Conservation (phyloP, 257 asterid species). For the Plantago major region DNA sequence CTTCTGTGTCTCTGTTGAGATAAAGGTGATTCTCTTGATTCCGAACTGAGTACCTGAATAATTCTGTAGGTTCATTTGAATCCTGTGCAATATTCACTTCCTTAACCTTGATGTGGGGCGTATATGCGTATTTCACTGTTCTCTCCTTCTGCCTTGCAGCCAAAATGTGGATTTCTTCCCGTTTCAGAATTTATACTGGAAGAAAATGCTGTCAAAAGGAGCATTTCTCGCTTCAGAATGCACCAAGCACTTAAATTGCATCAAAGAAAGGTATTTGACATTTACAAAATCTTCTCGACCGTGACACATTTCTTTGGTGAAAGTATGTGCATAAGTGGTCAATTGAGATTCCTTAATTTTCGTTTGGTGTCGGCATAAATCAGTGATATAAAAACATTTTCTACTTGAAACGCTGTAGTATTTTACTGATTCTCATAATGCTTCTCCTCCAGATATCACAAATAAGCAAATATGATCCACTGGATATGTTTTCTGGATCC, state of each 20-base stretch:
- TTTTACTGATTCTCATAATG: neutral
- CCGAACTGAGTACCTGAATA: constrained; percentile 11
- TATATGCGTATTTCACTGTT: constrained; percentile 7
- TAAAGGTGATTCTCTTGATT: constrained; percentile 59
- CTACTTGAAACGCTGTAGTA: too few species aligned
- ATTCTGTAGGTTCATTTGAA: constrained; percentile 15
- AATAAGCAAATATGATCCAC: constrained; percentile 80
- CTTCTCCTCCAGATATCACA: constrained; percentile 54
- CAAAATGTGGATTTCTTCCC: constrained; percentile 90
- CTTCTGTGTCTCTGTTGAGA: constrained; percentile 68
- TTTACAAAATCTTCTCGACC: too few species aligned
- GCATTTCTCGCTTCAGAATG: constrained; percentile 73
- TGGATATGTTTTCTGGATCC: constrained; percentile 83
- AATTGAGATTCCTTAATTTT: too few species aligned
- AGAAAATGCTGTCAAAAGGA: constrained; percentile 63
- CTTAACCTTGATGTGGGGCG: constrained; percentile 9
- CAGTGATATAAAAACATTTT: too few species aligned
- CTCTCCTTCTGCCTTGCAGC: constrained; percentile 42
- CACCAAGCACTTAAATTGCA: constrained; percentile 76
- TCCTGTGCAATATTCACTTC: constrained; percentile 10
- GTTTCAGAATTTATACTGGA: constrained; percentile 64
- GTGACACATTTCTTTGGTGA: too few species aligned
- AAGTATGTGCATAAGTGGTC: too few species aligned
- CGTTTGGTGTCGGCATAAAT: too few species aligned
- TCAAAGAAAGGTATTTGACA: constrained; percentile 54